Percentiles rank a stretch among this genome's conserved stretches.
Conservation (phyloP, 306 rosid genomes). For the Cicer cuneatum region DNA sequence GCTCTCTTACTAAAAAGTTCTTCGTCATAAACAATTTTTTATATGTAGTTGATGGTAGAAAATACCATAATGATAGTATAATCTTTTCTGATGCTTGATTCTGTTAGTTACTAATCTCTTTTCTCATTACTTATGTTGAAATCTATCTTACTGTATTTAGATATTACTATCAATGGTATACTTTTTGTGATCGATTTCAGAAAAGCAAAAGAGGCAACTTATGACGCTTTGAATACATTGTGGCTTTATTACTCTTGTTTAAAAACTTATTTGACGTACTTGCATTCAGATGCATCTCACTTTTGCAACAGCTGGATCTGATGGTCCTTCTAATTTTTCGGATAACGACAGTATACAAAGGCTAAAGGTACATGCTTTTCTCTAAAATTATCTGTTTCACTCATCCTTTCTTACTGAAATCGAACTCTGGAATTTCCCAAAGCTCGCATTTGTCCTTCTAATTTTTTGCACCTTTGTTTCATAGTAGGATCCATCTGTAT, state of each 20-base stretch:
- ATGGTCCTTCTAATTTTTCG: no score
- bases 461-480: slow-evolving; percentile 19
- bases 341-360: slow-evolving; percentile 52
- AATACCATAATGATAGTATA: background rate
- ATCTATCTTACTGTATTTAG: background rate
- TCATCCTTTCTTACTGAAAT: slow-evolving; percentile 17
- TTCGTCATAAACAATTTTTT: no score
- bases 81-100: background rate
- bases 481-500: slow-evolving; percentile 21
- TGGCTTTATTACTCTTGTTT: no score
- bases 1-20: no score
- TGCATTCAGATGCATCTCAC: no score
- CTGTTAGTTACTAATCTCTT: background rate
- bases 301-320: no score
- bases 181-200: no score
- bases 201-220: no score
- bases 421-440: slow-evolving; percentile 5
- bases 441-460: background rate
- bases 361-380: slow-evolving; percentile 64
- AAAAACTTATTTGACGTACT: no score
- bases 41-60: background rate
- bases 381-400: slow-evolving; percentile 29
- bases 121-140: background rate
- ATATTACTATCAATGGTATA: no score
- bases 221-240: no score